phyloP scores from a whole-genome alignment of 2,329 filamentous ascomycete genomes.

The Hypoxylon sp. region DNA sequence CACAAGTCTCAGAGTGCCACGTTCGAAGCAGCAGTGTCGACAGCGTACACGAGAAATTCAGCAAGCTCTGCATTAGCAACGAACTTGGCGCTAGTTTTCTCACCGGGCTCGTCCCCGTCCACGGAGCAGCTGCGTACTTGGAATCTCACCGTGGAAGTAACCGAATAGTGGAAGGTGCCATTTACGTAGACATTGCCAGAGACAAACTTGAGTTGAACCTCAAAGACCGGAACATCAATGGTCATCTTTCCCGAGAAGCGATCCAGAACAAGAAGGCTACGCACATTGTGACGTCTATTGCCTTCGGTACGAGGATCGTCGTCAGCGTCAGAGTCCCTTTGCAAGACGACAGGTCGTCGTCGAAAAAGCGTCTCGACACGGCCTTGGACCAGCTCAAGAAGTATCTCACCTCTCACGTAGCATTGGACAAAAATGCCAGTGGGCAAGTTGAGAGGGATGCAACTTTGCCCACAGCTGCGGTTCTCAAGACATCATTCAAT shows the following conservation, averaged over 20 bases:
- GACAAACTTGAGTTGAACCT: neutral
- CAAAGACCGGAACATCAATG: neutral
- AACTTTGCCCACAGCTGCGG: neutral
- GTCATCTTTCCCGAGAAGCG: neutral
- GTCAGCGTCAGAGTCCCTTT: neutral
- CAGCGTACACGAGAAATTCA: slow-evolving; percentile 4
- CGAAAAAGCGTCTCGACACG: neutral
- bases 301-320: slow-evolving; percentile 3
- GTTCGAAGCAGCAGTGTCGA: neutral
- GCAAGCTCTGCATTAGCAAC: neutral
- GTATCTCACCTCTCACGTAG: neutral
- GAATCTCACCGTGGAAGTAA: neutral
- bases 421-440: neutral
- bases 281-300: slow-evolving; percentile 10
- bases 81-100: slow-evolving; percentile 15
- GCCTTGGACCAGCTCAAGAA: neutral
- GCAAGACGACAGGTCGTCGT: neutral
- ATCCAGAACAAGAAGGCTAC: neutral
- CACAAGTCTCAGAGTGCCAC: neutral
- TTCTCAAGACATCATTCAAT: neutral
- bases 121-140: slow-evolving; percentile 10
- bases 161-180: slow-evolving; percentile 2
- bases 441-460: neutral
- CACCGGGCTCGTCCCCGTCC: slow-evolving; percentile 6
- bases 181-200: neutral